Evolutionary conservation across 495 filamentous ascomycete genomes (phyloP).

Genomic region (Penicillium diatomitis): DNA sequence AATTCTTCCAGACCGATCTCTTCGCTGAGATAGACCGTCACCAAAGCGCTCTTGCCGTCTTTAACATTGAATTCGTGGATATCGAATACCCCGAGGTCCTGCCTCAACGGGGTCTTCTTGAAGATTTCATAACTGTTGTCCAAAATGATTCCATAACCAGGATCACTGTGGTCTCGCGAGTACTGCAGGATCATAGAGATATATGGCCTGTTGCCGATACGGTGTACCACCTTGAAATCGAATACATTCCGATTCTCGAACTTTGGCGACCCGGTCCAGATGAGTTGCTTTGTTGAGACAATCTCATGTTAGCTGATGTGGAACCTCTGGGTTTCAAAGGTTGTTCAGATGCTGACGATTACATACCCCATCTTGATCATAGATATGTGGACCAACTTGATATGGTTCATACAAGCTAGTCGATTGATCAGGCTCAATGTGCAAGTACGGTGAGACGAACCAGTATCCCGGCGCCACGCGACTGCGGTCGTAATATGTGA

Average conservation of each 20-base stretch:
- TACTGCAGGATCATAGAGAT: constrained; percentile 35
- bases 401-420: constrained; percentile 20
- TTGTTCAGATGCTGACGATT: neutral
- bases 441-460: constrained; percentile 27
- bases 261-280: constrained; percentile 23
- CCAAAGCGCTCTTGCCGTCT: constrained; percentile 27
- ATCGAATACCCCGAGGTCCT: constrained; percentile 25
- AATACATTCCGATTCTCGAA: constrained; percentile 26
- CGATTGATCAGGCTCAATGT: constrained; percentile 17
- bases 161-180: constrained; percentile 17
- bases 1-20: constrained; percentile 28
- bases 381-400: constrained; percentile 32
- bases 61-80: constrained; percentile 41
- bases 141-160: constrained; percentile 22
- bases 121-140: constrained; percentile 22
- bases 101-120: constrained; percentile 22
- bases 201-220: constrained; percentile 23
- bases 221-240: constrained; percentile 29
- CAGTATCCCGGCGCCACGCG: constrained; percentile 24
- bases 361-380: constrained; percentile 28
- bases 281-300: constrained; percentile 16
- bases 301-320: neutral
- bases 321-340: too few species aligned
- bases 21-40: constrained; percentile 36
- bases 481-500: constrained; percentile 19